Evolutionary conservation across 2,329 filamentous ascomycete species (phyloP).

Genomic region (Fusarium nanum): DNA sequence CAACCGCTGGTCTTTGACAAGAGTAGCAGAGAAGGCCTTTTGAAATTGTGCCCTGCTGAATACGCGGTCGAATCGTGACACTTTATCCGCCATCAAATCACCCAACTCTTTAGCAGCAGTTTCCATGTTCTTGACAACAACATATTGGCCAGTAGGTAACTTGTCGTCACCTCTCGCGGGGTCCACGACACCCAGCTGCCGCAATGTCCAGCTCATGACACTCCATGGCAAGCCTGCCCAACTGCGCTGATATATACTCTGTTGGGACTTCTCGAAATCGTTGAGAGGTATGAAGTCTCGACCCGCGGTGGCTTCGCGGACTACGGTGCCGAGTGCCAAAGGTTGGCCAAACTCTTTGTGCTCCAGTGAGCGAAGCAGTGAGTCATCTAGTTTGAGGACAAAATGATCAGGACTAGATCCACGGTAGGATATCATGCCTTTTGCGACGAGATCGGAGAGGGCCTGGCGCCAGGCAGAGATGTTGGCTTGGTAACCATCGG

Average conservation of each 20-base stretch:
- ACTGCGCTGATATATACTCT: conserved; percentile 77
- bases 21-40: conserved; percentile 64
- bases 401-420: conserved; percentile 60
- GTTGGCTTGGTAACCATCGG: conserved; percentile 87
- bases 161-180: conserved; percentile 62
- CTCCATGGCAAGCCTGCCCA: conserved; percentile 78
- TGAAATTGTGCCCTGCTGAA: conserved; percentile 75
- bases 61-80: conserved; percentile 71
- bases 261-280: conserved; percentile 72
- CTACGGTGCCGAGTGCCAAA: conserved; percentile 80
- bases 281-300: conserved; percentile 77
- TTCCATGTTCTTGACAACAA: conserved; percentile 73
- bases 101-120: conserved; percentile 66
- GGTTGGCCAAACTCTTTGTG: conserved; percentile 84
- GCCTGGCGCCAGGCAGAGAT: conserved; percentile 81
- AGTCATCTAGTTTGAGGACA: conserved; percentile 67
- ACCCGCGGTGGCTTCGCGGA: conserved; percentile 77
- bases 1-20: conserved; percentile 63
- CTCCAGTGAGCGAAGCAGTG: conserved; percentile 77
- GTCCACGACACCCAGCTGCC: conserved; percentile 73
- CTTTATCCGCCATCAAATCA: conserved; percentile 56
- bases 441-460: conserved; percentile 74
- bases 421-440: conserved; percentile 64
- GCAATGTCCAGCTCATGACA: conserved; percentile 79
- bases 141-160: conserved; percentile 71